These are phyloP conservation scores for Rhododendron vialii DNA, from an alignment of 148 eudicot species.

Conservation along the genomic window DNA sequence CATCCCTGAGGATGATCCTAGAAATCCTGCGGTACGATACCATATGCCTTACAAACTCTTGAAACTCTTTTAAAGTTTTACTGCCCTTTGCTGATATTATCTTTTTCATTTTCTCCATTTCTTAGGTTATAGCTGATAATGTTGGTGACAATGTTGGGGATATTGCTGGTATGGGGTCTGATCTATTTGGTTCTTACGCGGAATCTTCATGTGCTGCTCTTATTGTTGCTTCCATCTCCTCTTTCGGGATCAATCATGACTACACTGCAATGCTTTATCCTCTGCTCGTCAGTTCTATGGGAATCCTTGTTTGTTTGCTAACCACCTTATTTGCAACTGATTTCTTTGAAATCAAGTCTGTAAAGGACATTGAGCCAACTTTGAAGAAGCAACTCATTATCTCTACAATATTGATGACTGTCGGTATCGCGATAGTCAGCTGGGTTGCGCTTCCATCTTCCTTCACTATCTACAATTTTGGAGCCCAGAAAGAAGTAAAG, in stretches of 20 bases:
- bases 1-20: constrained; percentile 93
- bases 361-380: constrained; percentile 84
- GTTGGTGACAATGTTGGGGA: constrained; percentile 98
- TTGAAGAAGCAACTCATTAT: constrained; percentile 75
- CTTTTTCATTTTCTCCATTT: neutral
- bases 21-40: constrained; percentile 77
- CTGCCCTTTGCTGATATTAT: neutral
- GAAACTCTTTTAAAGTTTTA: neutral
- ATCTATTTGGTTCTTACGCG: constrained; percentile 93
- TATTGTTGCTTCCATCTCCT: constrained; percentile 87
- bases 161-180: constrained; percentile 98
- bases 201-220: constrained; percentile 96
- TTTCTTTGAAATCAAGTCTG: constrained; percentile 80
- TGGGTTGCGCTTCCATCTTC: constrained; percentile 74
- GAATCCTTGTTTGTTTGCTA: constrained; percentile 75
- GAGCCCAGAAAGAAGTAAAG: constrained; percentile 71
- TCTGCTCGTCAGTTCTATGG: constrained; percentile 66
- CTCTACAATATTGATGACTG: constrained; percentile 78
- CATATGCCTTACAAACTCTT: neutral
- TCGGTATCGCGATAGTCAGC: constrained; percentile 60
- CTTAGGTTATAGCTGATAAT: constrained; percentile 94
- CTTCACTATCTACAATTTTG: constrained; percentile 81
- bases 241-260: constrained; percentile 77
- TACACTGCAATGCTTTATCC: constrained; percentile 80
- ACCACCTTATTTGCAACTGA: constrained; percentile 92